Conservation (phyloP, 2,329 filamentous ascomycete genomes). For the Chlorencoelia australis region DNA sequence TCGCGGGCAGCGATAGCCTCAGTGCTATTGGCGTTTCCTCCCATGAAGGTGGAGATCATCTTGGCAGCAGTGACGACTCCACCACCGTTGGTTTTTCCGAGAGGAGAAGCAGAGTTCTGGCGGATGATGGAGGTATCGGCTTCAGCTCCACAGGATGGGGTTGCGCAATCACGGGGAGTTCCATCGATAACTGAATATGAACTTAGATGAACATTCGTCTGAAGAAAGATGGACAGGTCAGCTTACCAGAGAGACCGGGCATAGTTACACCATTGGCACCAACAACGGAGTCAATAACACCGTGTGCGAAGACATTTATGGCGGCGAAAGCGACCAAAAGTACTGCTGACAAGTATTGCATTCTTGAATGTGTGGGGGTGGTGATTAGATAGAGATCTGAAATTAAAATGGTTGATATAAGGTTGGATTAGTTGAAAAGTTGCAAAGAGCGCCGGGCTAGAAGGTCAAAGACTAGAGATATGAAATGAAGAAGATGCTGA, state of each 20-base stretch:
- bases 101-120: conserved; percentile 42
- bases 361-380: conserved; percentile 27
- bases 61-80: conserved; percentile 47
- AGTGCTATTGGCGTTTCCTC: conserved; percentile 30
- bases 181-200: conserved; percentile 44
- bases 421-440: conserved; percentile 4
- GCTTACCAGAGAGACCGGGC: conserved; percentile 45
- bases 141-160: conserved; percentile 52
- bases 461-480: conserved; percentile 17
- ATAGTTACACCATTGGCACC: conserved; percentile 54
- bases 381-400: conserved; percentile 2
- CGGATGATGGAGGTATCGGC: conserved; percentile 63
- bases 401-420: too few species aligned
- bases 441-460: conserved; percentile 17
- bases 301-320: conserved; percentile 44
- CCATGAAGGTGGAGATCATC: conserved; percentile 53
- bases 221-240: conserved; percentile 9
- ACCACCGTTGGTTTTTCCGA: conserved; percentile 53
- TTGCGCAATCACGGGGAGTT: conserved; percentile 56
- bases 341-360: conserved; percentile 38
- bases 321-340: conserved; percentile 35
- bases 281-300: conserved; percentile 43
- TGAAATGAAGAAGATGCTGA: conserved; percentile 17
- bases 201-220: conserved; percentile 10
- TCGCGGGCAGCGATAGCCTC: conserved; percentile 52